Conservation (phyloP, 1,284 basidiomycete genomes). For the Austroboletus novae-zelandiae region DNA sequence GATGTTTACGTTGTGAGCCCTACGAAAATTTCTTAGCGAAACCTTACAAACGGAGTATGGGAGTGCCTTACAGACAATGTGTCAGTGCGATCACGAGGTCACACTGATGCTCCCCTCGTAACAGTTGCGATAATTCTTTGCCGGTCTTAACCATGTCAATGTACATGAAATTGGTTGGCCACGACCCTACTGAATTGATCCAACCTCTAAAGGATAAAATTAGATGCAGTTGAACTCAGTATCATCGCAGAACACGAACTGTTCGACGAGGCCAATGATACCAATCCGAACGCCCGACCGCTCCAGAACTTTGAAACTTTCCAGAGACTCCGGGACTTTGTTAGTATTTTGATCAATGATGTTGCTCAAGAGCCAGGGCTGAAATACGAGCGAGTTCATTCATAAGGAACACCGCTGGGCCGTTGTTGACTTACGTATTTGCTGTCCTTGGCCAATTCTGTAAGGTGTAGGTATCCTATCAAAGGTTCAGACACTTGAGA, state of each 20-base stretch:
- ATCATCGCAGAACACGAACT: slow-evolving; percentile 40
- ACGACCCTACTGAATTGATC: slow-evolving; percentile 69
- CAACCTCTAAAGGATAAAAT: slow-evolving; percentile 44
- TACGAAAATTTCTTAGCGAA: slow-evolving; percentile 8
- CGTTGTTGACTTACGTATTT: slow-evolving; percentile 49
- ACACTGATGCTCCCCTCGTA: slow-evolving; percentile 58
- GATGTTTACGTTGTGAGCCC: slow-evolving; percentile 47
- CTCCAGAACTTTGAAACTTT: slow-evolving; percentile 53
- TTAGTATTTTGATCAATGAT: slow-evolving; percentile 53
- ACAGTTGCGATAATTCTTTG: slow-evolving; percentile 49
- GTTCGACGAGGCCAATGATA: slow-evolving; percentile 67
- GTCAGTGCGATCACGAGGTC: slow-evolving; percentile 71
- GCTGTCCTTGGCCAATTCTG: slow-evolving; percentile 63
- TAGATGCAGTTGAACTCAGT: neutral
- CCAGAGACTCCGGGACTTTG: slow-evolving; percentile 46
- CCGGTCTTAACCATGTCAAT: slow-evolving; percentile 54
- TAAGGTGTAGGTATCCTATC: slow-evolving; percentile 77
- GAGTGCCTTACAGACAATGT: slow-evolving; percentile 48
- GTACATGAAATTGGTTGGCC: slow-evolving; percentile 63
- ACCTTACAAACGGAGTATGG: neutral
- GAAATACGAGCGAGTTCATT: slow-evolving; percentile 1
- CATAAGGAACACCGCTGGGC: slow-evolving; percentile 4
- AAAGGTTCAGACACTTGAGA: slow-evolving; percentile 2
- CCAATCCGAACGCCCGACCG: slow-evolving; percentile 60
- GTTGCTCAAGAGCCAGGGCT: slow-evolving; percentile 63